Conservation (phyloP, 306 rosid genomes). For the Quercus variabilis region DNA sequence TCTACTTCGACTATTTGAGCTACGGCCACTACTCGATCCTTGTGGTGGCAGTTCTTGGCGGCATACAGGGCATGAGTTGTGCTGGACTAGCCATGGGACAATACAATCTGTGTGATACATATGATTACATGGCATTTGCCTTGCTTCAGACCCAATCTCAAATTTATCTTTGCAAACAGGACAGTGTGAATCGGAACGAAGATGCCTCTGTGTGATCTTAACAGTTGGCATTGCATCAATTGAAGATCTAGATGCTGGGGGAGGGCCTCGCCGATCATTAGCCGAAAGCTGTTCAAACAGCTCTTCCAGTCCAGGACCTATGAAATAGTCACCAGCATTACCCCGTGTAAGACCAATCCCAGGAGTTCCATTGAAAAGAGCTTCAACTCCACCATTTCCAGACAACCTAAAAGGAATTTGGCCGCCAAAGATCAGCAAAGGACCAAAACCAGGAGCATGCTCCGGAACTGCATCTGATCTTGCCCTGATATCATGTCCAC, state of each 20-base stretch:
- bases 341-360: slow-evolving; percentile 57
- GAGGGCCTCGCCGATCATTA: slow-evolving; percentile 62
- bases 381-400: slow-evolving; percentile 57
- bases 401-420: slow-evolving; percentile 58
- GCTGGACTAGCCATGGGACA: slow-evolving; percentile 71
- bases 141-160: slow-evolving; percentile 64
- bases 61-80: slow-evolving; percentile 79
- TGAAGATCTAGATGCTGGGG: slow-evolving; percentile 59
- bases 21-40: slow-evolving; percentile 27
- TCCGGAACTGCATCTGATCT: slow-evolving; percentile 42
- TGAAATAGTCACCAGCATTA: slow-evolving; percentile 65
- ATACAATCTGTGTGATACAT: slow-evolving; percentile 68
- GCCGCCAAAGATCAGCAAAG: slow-evolving; percentile 64
- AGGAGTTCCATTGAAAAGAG: slow-evolving; percentile 60
- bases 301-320: slow-evolving; percentile 81
- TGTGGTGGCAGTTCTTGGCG: slow-evolving; percentile 65
- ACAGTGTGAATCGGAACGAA: slow-evolving; percentile 66
- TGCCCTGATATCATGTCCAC: slow-evolving; percentile 28
- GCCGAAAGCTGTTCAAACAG: slow-evolving; percentile 70
- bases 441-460: slow-evolving; percentile 38
- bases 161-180: slow-evolving; percentile 68
- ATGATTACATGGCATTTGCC: slow-evolving; percentile 75
- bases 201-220: slow-evolving; percentile 54
- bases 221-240: slow-evolving; percentile 71
- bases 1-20: slow-evolving; percentile 35